Evolutionary conservation across 2,329 filamentous ascomycete genomes (phyloP).

Genomic region (Camillea tinctor): DNA sequence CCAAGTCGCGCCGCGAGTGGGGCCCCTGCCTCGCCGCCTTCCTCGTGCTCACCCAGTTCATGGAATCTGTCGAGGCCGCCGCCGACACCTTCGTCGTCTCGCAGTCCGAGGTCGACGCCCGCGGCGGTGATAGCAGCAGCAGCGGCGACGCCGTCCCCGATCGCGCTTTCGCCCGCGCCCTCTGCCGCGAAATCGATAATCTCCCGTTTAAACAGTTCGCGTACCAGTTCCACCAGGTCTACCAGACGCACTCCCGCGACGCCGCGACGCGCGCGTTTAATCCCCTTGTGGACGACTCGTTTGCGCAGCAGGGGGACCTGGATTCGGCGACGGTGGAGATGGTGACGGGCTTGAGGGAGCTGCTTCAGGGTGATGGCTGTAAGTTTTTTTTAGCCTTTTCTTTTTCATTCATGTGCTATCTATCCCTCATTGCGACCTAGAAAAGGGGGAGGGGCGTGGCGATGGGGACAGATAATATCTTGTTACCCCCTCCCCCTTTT

Average conservation of each 20-base stretch:
- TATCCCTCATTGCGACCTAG: not conserved
- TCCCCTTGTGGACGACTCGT: constrained; percentile 47
- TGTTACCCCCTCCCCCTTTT: too few relatives aligned
- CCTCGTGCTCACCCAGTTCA: constrained; percentile 56
- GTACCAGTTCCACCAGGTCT: constrained; percentile 59
- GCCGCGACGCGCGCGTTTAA: constrained; percentile 52
- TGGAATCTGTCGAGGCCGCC: constrained; percentile 56
- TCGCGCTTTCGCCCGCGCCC: constrained; percentile 44
- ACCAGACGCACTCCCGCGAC: constrained; percentile 55
- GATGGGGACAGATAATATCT: too few relatives aligned
- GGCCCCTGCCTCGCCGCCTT: constrained; percentile 57
- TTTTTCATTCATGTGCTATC: not conserved
- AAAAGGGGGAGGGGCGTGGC: too few relatives aligned
- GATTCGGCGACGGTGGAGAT: constrained; percentile 44
- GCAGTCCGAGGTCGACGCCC: constrained; percentile 49
- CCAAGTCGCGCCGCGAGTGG: constrained; percentile 53
- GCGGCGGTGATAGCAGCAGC: constrained; percentile 25
- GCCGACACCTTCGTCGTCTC: constrained; percentile 52
- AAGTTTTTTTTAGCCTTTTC: constrained; percentile 27
- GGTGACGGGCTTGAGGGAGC: constrained; percentile 40
- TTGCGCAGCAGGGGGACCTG: constrained; percentile 37
- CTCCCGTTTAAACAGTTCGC: constrained; percentile 61
- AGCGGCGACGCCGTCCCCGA: constrained; percentile 31
- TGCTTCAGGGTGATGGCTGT: constrained; percentile 43
- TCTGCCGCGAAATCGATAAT: constrained; percentile 54